These are phyloP conservation scores for Dendrobium officinale DNA, from an alignment of 106 monocot genomes.

Conservation along the genomic window DNA sequence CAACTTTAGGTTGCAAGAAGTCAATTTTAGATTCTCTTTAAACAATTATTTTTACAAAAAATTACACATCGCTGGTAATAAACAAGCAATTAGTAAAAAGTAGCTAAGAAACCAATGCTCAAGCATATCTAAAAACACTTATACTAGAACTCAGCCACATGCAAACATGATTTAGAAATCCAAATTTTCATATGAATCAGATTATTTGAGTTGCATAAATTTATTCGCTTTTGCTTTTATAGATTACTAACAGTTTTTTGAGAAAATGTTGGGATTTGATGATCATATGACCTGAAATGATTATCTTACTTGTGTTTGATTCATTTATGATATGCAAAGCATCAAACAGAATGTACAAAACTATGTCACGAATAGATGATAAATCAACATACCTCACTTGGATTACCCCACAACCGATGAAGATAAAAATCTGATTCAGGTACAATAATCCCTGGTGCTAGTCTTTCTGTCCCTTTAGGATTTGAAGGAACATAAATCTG, in stretches of 20 bases:
- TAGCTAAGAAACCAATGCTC: background rate
- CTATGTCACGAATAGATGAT: background rate
- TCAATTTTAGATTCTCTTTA: background rate
- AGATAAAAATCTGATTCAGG: slow-evolving; percentile 51
- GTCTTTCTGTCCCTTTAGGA: slow-evolving; percentile 46
- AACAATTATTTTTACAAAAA: background rate
- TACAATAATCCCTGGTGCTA: slow-evolving; percentile 41
- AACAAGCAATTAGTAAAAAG: background rate
- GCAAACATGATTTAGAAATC: background rate
- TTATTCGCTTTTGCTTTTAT: background rate
- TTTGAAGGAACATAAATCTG: slow-evolving; percentile 56
- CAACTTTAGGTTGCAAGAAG: too few species aligned
- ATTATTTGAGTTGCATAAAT: background rate
- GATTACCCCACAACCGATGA: slow-evolving; percentile 47
- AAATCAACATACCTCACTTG: slow-evolving; percentile 31
- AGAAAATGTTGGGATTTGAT: background rate
- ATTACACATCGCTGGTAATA: background rate
- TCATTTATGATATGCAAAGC: background rate
- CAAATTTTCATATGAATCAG: background rate
- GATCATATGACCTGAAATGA: background rate
- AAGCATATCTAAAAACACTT: background rate
- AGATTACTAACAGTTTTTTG: background rate
- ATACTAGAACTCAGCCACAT: background rate
- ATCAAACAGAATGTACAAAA: background rate
- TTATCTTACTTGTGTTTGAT: background rate